These are phyloP conservation scores for Diplotaxis tenuifolia DNA, from an alignment of 345 rosid genomes.

Conservation along the genomic window DNA sequence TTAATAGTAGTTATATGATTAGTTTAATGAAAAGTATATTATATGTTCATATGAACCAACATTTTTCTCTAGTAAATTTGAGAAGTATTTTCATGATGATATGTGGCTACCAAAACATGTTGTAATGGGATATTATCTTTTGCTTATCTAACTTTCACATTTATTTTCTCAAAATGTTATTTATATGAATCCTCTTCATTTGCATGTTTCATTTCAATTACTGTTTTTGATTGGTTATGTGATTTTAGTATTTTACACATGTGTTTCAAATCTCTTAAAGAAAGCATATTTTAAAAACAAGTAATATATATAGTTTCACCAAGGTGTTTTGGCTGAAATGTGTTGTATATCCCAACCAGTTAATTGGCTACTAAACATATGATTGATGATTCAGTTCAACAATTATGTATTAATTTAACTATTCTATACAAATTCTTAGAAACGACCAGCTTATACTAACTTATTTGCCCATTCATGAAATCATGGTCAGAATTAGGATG, in stretches of 20 bases:
- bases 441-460: background rate
- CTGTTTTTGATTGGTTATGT: background rate
- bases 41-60: too few relatives aligned
- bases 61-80: too few relatives aligned
- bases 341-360: background rate
- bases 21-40: too few relatives aligned
- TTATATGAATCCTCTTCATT: background rate
- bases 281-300: background rate
- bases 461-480: background rate
- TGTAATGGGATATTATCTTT: too few relatives aligned
- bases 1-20: too few relatives aligned
- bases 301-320: background rate
- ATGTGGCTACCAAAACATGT: too few relatives aligned
- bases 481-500: background rate
- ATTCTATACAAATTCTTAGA: background rate
- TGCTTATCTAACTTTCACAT: background rate
- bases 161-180: background rate
- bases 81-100: too few relatives aligned
- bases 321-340: background rate
- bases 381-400: background rate
- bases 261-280: background rate
- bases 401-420: background rate
- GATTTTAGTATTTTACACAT: background rate
- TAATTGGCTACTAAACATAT: background rate
- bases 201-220: background rate